A percentile compares a stretch with the other conserved stretches of the same genome.
These are phyloP conservation scores for Petasospora fabianii DNA, from an alignment of 1,139 yeast genomes.

Conservation along the genomic window DNA sequence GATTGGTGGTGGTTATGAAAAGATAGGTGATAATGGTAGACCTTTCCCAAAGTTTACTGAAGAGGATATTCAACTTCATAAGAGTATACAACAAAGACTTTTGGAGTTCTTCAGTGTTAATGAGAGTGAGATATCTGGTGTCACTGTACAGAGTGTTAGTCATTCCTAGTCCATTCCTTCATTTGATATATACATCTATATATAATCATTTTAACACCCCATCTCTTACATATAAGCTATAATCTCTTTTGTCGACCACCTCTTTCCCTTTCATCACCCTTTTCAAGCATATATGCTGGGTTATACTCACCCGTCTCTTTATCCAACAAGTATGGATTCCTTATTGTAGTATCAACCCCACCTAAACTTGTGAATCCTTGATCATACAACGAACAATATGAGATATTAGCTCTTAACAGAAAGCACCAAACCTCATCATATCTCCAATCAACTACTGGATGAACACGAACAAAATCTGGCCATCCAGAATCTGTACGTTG, in stretches of 20 bases:
- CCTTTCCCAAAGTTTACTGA: slow-evolving; percentile 34
- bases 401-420: slow-evolving; percentile 44
- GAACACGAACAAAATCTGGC: slow-evolving; percentile 79
- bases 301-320: slow-evolving; percentile 33
- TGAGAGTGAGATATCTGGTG: slow-evolving; percentile 9
- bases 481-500: slow-evolving; percentile 79
- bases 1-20: slow-evolving; percentile 33
- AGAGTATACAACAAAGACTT: slow-evolving; percentile 8
- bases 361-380: slow-evolving; percentile 81
- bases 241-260: too few relatives aligned
- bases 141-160: too few relatives aligned
- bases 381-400: slow-evolving; percentile 71
- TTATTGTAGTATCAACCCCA: slow-evolving; percentile 60
- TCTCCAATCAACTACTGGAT: slow-evolving; percentile 81
- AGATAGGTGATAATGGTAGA: slow-evolving; percentile 34
- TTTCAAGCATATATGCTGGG: slow-evolving; percentile 65
- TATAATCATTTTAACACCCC: too few relatives aligned
- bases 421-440: slow-evolving; percentile 76
- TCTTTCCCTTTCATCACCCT: slow-evolving; percentile 54
- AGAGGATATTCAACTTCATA: slow-evolving; percentile 27
- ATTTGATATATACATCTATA: too few relatives aligned
- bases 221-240: too few relatives aligned
- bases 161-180: too few relatives aligned
- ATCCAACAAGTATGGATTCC: slow-evolving; percentile 54
- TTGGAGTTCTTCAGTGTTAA: slow-evolving; percentile 19